Base-by-base conservation (phyloP, 1,284 basidiomycete species). In the Marasmius tenuissimus region DNA sequence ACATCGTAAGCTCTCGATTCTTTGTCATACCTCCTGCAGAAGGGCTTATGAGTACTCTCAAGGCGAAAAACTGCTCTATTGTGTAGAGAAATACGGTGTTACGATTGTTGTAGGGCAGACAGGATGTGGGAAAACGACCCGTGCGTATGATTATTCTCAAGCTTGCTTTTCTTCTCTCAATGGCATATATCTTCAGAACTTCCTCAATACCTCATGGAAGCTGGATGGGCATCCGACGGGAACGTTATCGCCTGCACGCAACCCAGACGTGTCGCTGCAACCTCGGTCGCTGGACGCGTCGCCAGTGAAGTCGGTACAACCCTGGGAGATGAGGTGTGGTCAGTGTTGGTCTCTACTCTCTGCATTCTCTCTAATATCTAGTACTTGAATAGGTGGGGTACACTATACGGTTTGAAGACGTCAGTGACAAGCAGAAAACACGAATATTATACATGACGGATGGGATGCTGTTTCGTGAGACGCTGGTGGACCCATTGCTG, bases 361-460 rank as follows among this genome's bases (percentile, higher is more conserved):
- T 34, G 12, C 10, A 34, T 11, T 11, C 27, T 8, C 50, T 52
- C 38, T 34, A 40, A 8, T 16, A 14, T 54, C 27, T 54, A 38
- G 2, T 50, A 33, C 59, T 57, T 33, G 40, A 62, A 1, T 59
- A 94, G 92, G 96, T 98, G 64, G 97, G 97, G 7, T 99, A 99
- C 73, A 94, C 94, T 3, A 98, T 99, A 67, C 90, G 97, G 11
- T 99, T 99, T 67, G 97, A 99, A 75, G 96, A 99, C 71, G 85
- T 96, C 50, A 92, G 91, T 69, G 85, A 84, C 72, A 89, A 89
- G 71, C 81, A 89, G 59, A 80, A 85, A 55, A 99, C 97, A 0
- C 83, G 93, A n/a, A 93, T 99, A 72, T 87, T 96, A 61, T 99
- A 98, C 76, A 86, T 98, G 85, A 99, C 97, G 34, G 97, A 99